phyloP scores from a whole-genome alignment of 208 protist species.

The Leishmania amazonensis region DNA sequence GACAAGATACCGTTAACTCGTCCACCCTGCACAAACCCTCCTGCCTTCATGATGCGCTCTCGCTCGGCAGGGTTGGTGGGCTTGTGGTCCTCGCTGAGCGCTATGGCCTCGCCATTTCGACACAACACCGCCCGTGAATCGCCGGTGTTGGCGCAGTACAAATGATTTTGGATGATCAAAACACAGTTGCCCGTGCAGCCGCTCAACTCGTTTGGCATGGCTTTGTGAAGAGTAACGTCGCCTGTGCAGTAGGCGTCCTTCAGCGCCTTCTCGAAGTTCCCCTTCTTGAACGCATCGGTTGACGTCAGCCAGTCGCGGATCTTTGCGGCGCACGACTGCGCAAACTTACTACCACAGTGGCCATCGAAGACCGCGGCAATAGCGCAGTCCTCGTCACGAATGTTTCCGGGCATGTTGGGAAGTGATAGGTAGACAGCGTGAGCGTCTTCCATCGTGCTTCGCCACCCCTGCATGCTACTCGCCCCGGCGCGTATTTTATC shows the following conservation, averaged over 20 bases:
- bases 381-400: conserved; percentile 75
- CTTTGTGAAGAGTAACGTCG: conserved; percentile 70
- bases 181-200: conserved; percentile 87
- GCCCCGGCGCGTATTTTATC: conserved; percentile 89
- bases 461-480: conserved; percentile 92
- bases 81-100: conserved; percentile 96
- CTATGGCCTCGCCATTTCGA: conserved; percentile 80
- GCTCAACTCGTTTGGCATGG: conserved; percentile 77
- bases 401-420: conserved; percentile 61
- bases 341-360: conserved; percentile 84
- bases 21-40: conserved; percentile 89
- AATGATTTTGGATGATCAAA: conserved; percentile 81
- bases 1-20: conserved; percentile 95
- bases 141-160: conserved; percentile 95
- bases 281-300: conserved; percentile 50
- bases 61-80: conserved; percentile 83
- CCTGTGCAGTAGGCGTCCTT: conserved; percentile 68
- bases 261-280: conserved; percentile 74
- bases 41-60: conserved; percentile 87
- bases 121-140: conserved; percentile 93
- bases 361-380: conserved; percentile 90
- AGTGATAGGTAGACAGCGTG: conserved; percentile 86
- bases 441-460: conserved; percentile 92
- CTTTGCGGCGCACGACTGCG: conserved; percentile 75
- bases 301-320: conserved; percentile 80